phyloP scores from a whole-genome alignment of 2,329 filamentous ascomycete species.

The Tolypocladium nubicola region DNA sequence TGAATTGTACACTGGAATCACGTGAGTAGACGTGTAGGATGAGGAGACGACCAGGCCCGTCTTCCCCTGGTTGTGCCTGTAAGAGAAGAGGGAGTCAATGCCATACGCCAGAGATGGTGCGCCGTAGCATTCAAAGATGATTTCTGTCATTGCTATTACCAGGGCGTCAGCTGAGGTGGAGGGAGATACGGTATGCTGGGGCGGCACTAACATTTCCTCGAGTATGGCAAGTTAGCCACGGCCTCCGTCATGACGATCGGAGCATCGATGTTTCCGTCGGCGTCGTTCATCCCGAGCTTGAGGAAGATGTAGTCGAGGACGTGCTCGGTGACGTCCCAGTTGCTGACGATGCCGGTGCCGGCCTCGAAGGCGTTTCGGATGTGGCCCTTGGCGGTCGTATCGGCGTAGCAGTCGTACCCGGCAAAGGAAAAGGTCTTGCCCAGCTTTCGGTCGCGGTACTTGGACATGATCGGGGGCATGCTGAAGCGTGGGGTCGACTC shows the following conservation, averaged over 20 bases:
- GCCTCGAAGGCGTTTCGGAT: constrained; percentile 85
- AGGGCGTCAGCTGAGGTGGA: constrained; percentile 8
- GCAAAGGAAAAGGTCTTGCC: constrained; percentile 88
- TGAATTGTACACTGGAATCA: constrained; percentile 84
- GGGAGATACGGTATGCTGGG: not conserved
- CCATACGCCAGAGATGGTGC: constrained; percentile 87
- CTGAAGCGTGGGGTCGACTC: constrained; percentile 70
- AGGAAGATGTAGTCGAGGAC: constrained; percentile 90
- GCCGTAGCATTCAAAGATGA: constrained; percentile 91
- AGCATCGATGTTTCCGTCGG: constrained; percentile 64
- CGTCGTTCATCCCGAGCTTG: constrained; percentile 77
- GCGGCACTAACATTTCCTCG: constrained; percentile 62
- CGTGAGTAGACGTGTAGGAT: constrained; percentile 85
- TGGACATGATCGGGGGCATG: constrained; percentile 83
- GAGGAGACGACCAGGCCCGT: constrained; percentile 86
- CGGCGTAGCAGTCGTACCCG: constrained; percentile 85
- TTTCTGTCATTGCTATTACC: constrained; percentile 79
- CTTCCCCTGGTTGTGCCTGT: constrained; percentile 78
- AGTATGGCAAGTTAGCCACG: constrained; percentile 82
- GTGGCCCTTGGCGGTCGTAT: constrained; percentile 85
- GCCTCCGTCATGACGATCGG: constrained; percentile 94
- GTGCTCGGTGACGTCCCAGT: constrained; percentile 97
- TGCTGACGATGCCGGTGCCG: constrained; percentile 83
- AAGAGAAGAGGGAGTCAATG: constrained; percentile 94
- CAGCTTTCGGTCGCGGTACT: constrained; percentile 89